Percentiles rank a stretch among this genome's conserved stretches.
These are phyloP conservation scores for Lactuca sativa DNA, from an alignment of 129 eudicot genomes.

Conservation along the genomic window DNA sequence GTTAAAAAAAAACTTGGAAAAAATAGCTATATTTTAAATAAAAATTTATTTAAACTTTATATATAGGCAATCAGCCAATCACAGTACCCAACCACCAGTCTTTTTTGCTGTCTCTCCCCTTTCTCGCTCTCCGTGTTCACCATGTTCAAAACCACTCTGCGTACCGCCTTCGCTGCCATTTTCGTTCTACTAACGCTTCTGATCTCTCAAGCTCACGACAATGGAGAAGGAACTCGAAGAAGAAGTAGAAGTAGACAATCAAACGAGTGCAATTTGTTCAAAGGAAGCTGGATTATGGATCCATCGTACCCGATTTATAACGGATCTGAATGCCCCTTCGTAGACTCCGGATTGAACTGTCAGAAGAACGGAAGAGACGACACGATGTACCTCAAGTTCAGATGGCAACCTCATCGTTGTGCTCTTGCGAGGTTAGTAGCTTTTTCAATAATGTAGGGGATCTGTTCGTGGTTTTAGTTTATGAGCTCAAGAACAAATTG, in stretches of 20 bases:
- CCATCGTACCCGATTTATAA: conserved; percentile 38
- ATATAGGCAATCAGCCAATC: background rate
- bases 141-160: background rate
- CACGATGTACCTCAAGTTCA: conserved; percentile 39
- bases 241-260: background rate
- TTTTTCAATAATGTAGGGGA: background rate
- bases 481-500: background rate
- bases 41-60: background rate
- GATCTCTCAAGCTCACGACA: conserved; percentile 8
- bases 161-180: background rate
- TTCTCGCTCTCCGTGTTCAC: background rate
- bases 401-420: conserved; percentile 76
- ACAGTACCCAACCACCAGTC: conserved; percentile 3
- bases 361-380: conserved; percentile 46
- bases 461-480: background rate
- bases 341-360: conserved; percentile 45
- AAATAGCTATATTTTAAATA: no score
- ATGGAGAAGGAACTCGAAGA: background rate
- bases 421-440: conserved; percentile 47
- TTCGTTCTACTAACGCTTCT: background rate
- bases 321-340: conserved; percentile 48
- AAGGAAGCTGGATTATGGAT: conserved; percentile 53
- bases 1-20: no score
- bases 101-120: background rate
- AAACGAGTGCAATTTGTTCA: conserved; percentile 36